phyloP scores from a whole-genome alignment of 139 green algal genomes.

The Zygnema circumcarinatum region DNA sequence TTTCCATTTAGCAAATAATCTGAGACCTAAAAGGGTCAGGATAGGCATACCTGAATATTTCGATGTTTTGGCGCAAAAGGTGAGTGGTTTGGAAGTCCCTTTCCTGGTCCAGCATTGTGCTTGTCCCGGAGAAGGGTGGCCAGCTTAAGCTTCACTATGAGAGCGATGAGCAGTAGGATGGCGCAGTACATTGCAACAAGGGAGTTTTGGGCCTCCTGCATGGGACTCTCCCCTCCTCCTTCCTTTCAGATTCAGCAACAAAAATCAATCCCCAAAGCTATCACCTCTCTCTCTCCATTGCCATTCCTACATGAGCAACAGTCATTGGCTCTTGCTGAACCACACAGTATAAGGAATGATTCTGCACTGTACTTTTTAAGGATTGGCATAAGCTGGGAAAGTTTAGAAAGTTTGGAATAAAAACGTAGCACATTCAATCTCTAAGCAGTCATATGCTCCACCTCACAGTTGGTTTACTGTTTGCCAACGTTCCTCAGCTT shows the following conservation, averaged over 20 bases:
- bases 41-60: slow-evolving; percentile 35
- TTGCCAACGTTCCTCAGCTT: no score
- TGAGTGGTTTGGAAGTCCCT: slow-evolving; percentile 13
- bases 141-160: slow-evolving; percentile 90
- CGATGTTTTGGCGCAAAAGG: slow-evolving; percentile 46
- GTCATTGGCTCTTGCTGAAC: no score
- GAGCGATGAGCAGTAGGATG: slow-evolving; percentile 84
- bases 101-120: not conserved
- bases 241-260: not conserved
- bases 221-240: not conserved
- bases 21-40: no score
- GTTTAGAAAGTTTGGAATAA: no score
- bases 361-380: no score
- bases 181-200: slow-evolving; percentile 71
- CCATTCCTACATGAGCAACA: no score
- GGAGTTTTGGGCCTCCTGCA: slow-evolving; percentile 16
- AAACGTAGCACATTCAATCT: no score
- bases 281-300: not conserved
- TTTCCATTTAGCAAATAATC: no score
- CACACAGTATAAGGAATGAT: no score
- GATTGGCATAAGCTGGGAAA: no score
- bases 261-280: not conserved
- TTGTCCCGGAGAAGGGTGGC: slow-evolving; percentile 34
- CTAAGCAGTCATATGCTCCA: no score
- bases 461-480: no score